Percentiles rank a stretch among this genome's conserved stretches.
Conservation (phyloP, 148 eudicot species). For the Pharnaceum exiguum region DNA sequence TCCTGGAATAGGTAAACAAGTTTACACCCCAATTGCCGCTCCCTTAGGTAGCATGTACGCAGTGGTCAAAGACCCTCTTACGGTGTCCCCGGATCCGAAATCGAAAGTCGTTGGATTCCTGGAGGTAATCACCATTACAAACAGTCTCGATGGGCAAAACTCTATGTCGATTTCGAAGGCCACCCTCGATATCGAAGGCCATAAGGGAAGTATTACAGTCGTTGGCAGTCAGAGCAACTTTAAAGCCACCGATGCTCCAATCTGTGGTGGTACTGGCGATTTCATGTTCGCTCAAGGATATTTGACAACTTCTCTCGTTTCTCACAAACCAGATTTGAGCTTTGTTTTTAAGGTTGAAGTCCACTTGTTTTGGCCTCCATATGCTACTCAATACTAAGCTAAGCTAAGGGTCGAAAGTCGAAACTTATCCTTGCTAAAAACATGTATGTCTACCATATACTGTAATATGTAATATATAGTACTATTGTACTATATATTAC, state of each 20-base stretch:
- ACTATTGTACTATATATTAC: no score
- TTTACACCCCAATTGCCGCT: neutral
- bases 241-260: neutral
- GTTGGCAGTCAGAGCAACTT: neutral
- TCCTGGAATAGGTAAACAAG: neutral
- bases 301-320: neutral
- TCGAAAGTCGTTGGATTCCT: neutral
- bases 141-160: neutral
- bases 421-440: no score
- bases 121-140: neutral
- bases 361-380: conserved; percentile 4
- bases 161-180: neutral
- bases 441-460: no score
- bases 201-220: neutral
- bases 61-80: neutral
- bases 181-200: neutral
- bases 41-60: neutral
- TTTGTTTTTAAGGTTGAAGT: neutral
- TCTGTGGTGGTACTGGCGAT: neutral
- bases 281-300: conserved; percentile 6
- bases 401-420: no score
- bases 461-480: no score
- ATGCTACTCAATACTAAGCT: neutral
- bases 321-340: neutral
- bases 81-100: neutral